Evolutionary conservation across 75 land plant genomes (phyloP), one percentile per base, ranked within the genome.

Genomic region (Selaginella moellendorffii): DNA sequence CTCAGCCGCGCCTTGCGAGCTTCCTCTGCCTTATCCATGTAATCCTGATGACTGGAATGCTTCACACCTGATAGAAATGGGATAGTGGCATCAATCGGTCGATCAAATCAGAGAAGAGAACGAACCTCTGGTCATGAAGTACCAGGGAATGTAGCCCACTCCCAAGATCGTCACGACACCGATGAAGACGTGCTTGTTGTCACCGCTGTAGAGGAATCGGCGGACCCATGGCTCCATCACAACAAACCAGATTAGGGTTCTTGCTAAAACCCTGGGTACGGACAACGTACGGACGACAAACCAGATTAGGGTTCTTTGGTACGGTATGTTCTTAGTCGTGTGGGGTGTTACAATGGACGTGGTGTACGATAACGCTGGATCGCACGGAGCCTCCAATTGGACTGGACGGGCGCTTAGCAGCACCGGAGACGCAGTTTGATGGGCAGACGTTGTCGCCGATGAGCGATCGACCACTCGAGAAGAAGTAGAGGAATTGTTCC

Each of bases 401-500:
- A 36, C 46, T 36, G 14, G 46, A 36, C 10, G 46, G 46, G 10
- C 46, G 5, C 14, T 36, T 36, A 36, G 46, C 14, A 5, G 46
- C 46, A 36, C 46, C 14, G 5, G 46, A 5, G 14, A 36, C 46
- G 62, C 62, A 1, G 62, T 22, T 1, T 22, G 21, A 10, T 1
- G 1, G 56, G 24, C 24, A 54, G 56, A 24, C 21, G 27, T 19
- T 24, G 63, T 25, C 28, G 63, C 61, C 61, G 0, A 67, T 36
- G 9, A 74, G 67, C 5, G 76, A 74, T 12, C 73, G 63, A 12
- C 66, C 76, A 9, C 66, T 64, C 23, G 76, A 74, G 54, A 74
- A 74, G 62, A 74, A 74, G 54, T 74, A 68, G 28, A 74, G 28
- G 31, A 74, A 74, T 64, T 68, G 53, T 27, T 74, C 76, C 76